Conservation (phyloP, 1,139 yeast genomes). For the Candida mesenterica region DNA sequence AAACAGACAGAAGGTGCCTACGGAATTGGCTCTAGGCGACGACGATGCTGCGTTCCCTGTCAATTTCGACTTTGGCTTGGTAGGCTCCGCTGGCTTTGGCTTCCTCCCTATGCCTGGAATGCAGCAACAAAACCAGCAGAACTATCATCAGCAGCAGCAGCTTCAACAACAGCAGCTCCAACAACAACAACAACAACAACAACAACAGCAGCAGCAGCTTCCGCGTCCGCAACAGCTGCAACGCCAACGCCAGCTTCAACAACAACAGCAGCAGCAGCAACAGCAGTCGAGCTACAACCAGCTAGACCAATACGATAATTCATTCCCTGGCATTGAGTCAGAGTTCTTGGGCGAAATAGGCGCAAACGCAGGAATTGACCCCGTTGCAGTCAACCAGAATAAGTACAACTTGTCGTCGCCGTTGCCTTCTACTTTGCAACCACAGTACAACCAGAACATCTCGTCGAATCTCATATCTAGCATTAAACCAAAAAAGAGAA, state of each 20-base stretch:
- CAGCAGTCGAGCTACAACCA: not conserved
- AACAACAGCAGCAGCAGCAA: not conserved
- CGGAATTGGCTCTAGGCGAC: not conserved
- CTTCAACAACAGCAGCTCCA: not conserved
- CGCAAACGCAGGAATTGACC: conserved; percentile 1
- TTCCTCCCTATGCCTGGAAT: conserved; percentile 1
- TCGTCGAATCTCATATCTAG: not conserved
- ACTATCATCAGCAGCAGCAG: conserved; percentile 1
- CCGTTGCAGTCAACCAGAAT: not conserved
- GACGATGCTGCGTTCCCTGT: conserved; percentile 20
- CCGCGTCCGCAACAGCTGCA: not conserved
- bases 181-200: not conserved
- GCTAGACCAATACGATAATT: conserved; percentile 1
- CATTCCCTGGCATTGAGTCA: not conserved
- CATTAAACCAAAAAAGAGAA: not conserved
- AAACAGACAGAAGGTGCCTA: too few species aligned
- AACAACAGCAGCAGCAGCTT: not conserved
- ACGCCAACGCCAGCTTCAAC: not conserved
- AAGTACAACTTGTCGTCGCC: not conserved
- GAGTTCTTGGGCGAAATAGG: conserved; percentile 3
- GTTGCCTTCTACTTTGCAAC: not conserved
- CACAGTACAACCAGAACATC: not conserved
- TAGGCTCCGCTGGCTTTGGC: conserved; percentile 10
- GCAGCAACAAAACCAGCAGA: conserved; percentile 4
- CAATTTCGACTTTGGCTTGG: conserved; percentile 33